phyloP scores from a whole-genome alignment of 2,329 filamentous ascomycete genomes.

The Lasiodiplodia sp. region DNA sequence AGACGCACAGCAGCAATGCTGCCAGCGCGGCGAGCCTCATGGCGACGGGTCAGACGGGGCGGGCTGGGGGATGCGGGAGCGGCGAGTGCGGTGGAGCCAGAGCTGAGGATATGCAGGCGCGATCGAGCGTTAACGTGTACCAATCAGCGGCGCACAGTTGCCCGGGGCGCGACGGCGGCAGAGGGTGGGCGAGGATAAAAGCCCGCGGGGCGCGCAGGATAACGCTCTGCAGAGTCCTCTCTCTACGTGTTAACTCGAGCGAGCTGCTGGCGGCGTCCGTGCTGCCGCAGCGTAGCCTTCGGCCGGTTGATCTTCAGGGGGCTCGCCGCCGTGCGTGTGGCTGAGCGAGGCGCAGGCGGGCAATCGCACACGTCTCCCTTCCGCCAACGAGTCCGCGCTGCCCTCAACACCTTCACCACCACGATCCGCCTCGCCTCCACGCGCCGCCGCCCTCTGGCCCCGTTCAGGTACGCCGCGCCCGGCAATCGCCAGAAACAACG shows the following conservation, averaged over 20 bases:
- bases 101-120: slow-evolving; percentile 32
- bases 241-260: neutral
- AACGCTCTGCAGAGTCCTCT: slow-evolving; percentile 7
- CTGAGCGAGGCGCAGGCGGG: neutral
- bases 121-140: slow-evolving; percentile 8
- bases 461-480: neutral
- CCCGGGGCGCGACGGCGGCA: neutral
- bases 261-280: slow-evolving; percentile 16
- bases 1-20: slow-evolving; percentile 71
- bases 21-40: slow-evolving; percentile 75
- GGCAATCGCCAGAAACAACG: slow-evolving; percentile 2
- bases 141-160: slow-evolving; percentile 22
- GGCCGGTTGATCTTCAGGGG: slow-evolving; percentile 23
- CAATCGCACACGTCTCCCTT: slow-evolving; percentile 15
- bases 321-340: neutral
- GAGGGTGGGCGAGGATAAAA: slow-evolving; percentile 26
- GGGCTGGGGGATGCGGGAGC: slow-evolving; percentile 30
- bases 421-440: neutral
- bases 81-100: slow-evolving; percentile 33
- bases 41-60: slow-evolving; percentile 40
- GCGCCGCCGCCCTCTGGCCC: neutral
- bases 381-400: neutral
- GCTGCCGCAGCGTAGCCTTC: neutral
- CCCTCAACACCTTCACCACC: neutral
- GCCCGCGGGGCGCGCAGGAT: neutral